A percentile compares a stretch with the other conserved stretches of the same genome.
phyloP scores from a whole-genome alignment of 2,329 filamentous ascomycete genomes.

The Talaromyces albobiverticillius region DNA sequence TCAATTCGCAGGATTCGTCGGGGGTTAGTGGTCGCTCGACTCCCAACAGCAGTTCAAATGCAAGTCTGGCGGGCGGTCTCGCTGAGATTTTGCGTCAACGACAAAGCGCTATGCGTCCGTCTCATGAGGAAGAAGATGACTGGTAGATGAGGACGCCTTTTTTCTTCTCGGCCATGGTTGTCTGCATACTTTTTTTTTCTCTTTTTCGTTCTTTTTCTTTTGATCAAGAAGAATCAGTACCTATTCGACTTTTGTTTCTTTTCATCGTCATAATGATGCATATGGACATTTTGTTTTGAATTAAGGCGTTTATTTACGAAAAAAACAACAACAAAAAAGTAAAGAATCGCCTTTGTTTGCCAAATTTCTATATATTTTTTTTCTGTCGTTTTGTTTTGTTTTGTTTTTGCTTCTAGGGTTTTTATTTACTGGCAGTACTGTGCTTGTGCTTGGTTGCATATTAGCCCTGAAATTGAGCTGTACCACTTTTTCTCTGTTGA shows the following conservation, averaged over 20 bases:
- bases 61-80: conserved; percentile 69
- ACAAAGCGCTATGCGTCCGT: conserved; percentile 69
- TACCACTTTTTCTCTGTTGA: not conserved
- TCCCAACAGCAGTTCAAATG: conserved; percentile 54
- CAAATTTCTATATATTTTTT: not conserved
- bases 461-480: not conserved
- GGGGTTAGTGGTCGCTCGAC: conserved; percentile 67
- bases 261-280: not conserved
- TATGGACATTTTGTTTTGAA: not conserved
- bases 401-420: too few species aligned
- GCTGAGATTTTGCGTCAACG: conserved; percentile 75
- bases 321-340: too few species aligned
- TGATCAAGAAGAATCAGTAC: not conserved
- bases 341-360: too few species aligned
- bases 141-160: conserved; percentile 49
- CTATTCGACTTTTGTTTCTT: not conserved
- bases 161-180: too few species aligned
- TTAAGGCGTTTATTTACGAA: not conserved
- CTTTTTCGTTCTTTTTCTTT: not conserved
- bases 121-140: conserved; percentile 65
- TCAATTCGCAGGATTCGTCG: conserved; percentile 50
- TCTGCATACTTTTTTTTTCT: not conserved
- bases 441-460: not conserved
- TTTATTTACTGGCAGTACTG: not conserved
- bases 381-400: too few species aligned